Evolutionary conservation across 306 rosid genomes (phyloP).

Genomic region (Gynostemma pentaphyllum): DNA sequence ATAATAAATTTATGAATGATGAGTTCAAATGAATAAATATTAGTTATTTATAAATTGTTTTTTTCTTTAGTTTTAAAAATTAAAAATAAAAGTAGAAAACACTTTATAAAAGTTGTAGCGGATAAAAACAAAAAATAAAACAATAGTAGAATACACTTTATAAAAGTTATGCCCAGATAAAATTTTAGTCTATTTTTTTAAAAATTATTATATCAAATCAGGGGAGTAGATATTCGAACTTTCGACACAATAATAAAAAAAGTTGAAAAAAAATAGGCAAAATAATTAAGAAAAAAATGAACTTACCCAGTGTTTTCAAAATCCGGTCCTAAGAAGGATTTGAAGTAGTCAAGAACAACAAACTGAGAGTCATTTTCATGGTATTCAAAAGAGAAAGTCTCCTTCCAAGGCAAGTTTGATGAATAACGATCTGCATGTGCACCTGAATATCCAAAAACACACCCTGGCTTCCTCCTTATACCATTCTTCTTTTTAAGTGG

Average conservation of each 20-base stretch:
- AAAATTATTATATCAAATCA: too few species aligned
- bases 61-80: too few species aligned
- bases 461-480: constrained; percentile 15
- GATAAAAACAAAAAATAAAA: too few species aligned
- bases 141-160: too few species aligned
- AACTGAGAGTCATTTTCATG: background rate
- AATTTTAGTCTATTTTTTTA: too few species aligned
- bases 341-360: constrained; percentile 36
- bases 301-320: constrained; percentile 44
- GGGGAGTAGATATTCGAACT: too few species aligned
- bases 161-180: too few species aligned
- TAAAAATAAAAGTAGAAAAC: background rate
- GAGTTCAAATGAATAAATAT: too few species aligned
- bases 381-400: constrained; percentile 33
- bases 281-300: background rate
- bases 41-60: too few species aligned
- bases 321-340: constrained; percentile 40
- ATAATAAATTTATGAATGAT: too few species aligned
- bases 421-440: constrained; percentile 48
- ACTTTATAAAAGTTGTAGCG: too few species aligned
- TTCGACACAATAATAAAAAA: background rate
- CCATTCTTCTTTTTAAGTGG: constrained; percentile 30
- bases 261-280: background rate
- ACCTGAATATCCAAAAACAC: constrained; percentile 34
- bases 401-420: constrained; percentile 59